phyloP scores from a whole-genome alignment of 768 basidiomycete species.

The Cytidiella melzeri region DNA sequence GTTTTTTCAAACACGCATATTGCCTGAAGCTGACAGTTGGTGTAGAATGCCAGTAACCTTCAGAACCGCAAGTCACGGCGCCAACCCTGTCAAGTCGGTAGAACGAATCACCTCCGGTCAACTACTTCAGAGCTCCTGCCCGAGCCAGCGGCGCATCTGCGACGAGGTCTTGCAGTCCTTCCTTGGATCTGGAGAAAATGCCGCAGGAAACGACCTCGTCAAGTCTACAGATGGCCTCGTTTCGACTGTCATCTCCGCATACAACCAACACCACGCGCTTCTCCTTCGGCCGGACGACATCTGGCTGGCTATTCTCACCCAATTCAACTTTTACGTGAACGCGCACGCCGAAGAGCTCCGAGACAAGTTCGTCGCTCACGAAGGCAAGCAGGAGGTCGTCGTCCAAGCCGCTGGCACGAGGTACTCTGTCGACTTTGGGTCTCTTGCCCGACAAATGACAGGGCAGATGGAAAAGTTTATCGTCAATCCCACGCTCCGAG shows the following conservation, averaged over 20 bases:
- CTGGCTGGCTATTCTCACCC: constrained; percentile 38
- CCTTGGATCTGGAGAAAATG: not conserved
- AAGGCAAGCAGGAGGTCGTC: constrained; percentile 27
- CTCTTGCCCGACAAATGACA: constrained; percentile 24
- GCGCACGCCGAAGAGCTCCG: constrained; percentile 29
- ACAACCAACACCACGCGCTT: not conserved
- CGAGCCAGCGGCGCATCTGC: not conserved
- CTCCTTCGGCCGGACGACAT: constrained; percentile 44
- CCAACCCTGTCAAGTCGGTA: not conserved
- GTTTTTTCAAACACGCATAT: not conserved
- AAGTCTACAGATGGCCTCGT: not conserved
- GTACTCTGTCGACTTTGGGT: constrained; percentile 27
- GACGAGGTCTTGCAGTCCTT: not conserved
- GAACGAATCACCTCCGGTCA: not conserved
- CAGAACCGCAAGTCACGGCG: not conserved
- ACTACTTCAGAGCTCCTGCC: not conserved
- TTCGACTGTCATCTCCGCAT: not conserved
- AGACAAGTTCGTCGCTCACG: constrained; percentile 29
- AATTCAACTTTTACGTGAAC: constrained; percentile 30
- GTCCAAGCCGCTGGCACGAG: constrained; percentile 17
- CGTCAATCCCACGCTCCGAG: constrained; percentile 19
- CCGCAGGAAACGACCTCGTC: not conserved
- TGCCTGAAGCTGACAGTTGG: not conserved
- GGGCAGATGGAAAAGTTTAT: constrained; percentile 21
- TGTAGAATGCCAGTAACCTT: not conserved